Conservation (phyloP, 352 stramenopile species). For the Pythium folliculosum region DNA sequence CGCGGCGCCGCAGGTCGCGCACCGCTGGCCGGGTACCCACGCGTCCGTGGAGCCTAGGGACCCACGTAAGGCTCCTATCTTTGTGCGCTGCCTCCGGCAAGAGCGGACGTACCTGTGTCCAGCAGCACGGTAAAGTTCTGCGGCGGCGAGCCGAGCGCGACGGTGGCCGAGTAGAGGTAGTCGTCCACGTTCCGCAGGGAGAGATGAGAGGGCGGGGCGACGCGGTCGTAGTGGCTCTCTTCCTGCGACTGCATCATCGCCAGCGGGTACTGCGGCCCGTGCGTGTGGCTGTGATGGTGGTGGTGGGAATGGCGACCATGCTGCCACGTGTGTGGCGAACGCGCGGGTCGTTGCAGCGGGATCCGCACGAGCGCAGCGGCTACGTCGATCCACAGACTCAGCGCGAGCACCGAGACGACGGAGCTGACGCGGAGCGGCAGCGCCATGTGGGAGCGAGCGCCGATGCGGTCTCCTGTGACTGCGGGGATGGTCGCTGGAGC, state of each 20-base stretch:
- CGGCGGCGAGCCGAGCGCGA: constrained; percentile 37
- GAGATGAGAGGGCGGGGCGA: constrained; percentile 13
- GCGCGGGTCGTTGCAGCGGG: neutral
- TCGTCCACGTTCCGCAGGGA: constrained; percentile 31
- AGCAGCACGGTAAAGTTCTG: constrained; percentile 40
- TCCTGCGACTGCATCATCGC: constrained; percentile 7
- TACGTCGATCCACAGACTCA: neutral
- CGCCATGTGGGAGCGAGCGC: too few species aligned
- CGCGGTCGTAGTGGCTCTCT: neutral
- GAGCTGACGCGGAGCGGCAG: neutral
- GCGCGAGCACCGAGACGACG: neutral
- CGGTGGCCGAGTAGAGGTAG: constrained; percentile 33
- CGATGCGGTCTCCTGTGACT: too few species aligned
- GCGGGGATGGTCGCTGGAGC: too few species aligned
- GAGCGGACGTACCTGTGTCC: constrained; percentile 27
- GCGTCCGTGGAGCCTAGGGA: constrained; percentile 38
- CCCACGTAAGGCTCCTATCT: neutral
- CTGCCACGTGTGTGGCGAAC: neutral
- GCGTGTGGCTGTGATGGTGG: neutral
- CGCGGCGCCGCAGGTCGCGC: constrained; percentile 52
- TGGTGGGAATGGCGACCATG: too few species aligned
- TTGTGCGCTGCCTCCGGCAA: too few species aligned
- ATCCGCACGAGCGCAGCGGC: neutral
- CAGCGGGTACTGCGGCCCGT: neutral
- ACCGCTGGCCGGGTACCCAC: constrained; percentile 38